Base-by-base conservation (phyloP, 2,329 filamentous ascomycete genomes). In the Penicillium sp. region DNA sequence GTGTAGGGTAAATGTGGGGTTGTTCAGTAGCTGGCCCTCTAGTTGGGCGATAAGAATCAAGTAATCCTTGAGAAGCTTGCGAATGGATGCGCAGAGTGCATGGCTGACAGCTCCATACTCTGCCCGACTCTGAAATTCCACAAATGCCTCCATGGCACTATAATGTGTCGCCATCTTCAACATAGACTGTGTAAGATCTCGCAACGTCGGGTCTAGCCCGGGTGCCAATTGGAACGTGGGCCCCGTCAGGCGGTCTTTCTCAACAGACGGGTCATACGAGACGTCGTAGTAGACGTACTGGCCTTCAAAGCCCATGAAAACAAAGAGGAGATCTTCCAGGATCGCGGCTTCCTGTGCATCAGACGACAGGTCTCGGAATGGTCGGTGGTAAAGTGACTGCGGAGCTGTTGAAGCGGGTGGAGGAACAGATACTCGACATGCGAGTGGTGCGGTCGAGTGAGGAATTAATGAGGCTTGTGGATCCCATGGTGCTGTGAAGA, bases 221-320 rank as follows among this genome's bases (percentile, higher is more conserved):
- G 86, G 78, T 5, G 87, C 71, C 46, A 96, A 82, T 48, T 81
- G 82, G 68, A 89, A 97, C 7, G 75, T 71, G 1, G 93, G 93
- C 0, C 93, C 93, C 4, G 84, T 78, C 34, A 98, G 73, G 10
- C 90, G 82, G 58, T 94, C 88, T 57, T 91, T 87, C 69, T 98
- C 93, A 36, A 87, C 81, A 3, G 77, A 72, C 0, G 90, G 88
- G 53, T 95, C 83, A 63, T 94, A 97, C 7, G 79, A 78, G 51
- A 87, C 85, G 43, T 78, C 79, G 61, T 88, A 97, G 39, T 87
- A 86, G 47, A 98, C 86, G 62, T 97, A 97, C 64, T 95, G 89
- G n/a, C 93, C 93, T 67, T 98, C 93, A 50, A 89, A 95, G 16
- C 93, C 93, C 90, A 98, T 96, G 56, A 97, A 94, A 4, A 94